Base-by-base conservation (phyloP, 140 eudicot genomes). In the Oenanthe javanica region DNA sequence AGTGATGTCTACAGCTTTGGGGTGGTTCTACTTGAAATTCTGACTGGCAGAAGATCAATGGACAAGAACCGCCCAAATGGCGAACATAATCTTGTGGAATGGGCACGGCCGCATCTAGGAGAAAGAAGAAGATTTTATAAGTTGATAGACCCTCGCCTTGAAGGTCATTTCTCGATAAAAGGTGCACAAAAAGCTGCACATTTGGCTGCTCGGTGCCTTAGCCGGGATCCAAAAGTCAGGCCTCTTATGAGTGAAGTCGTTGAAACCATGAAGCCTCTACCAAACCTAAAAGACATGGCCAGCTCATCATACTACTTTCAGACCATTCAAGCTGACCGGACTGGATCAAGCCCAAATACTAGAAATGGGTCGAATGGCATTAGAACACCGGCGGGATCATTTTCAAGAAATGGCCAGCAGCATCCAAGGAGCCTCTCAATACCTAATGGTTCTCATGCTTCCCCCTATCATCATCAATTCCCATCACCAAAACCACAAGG, bases 1-100 rank as follows among this genome's bases (percentile, higher is more conserved):
- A 93, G 98, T 66, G 98, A 93, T 23, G 98, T 93, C 19, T 93
- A 93, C 73, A 91, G 98, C 88, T 93, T 93, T 45, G 97, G 98
- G 2, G 98, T 93, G 18, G 98, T 93, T 83, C 83, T 93, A 40
- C 98, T 93, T 19, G 98, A 93, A 77, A 89, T 93, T 89, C 85
- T 93, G 78, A 91, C 97, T 1, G 98, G 98, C 4, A 82, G 98
- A 80, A 89, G 98, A 87, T 89, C 98, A 54, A 91, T 93, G 97
- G 98, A 93, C 87, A 93, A 93, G 83, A 89, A 88, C 79, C 97
- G 98, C 21, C 98, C 98, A 13, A 88, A 90, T 18, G 95, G 93
- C 9, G 98, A 93, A 48, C 97, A 93, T 61, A 93, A 93, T 76
- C 98, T 93, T 27, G 98, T 93, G 6, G 94, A 92, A 57, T 93